A percentile compares a stretch with the other conserved stretches of the same genome.
These are phyloP conservation scores for Herpetospermum pedunculosum DNA, from an alignment of 306 rosid genomes.

Conservation along the genomic window DNA sequence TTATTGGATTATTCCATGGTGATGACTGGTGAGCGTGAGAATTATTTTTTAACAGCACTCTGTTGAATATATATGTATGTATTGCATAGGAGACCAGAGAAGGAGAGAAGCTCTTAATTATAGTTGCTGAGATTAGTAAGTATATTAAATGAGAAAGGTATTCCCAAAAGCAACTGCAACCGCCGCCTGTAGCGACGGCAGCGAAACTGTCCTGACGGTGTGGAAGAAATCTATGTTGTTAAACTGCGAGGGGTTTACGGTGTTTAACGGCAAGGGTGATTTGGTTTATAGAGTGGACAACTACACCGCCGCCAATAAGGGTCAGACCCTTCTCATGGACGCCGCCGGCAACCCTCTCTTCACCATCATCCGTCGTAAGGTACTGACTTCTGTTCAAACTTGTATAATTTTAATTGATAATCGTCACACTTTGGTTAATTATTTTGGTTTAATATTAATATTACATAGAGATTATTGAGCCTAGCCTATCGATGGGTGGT, in stretches of 20 bases:
- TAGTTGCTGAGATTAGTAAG: no score
- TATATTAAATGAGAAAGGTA: conserved; percentile 55
- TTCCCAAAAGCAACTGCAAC: conserved; percentile 32
- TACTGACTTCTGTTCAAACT: no score
- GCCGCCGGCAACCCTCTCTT: conserved; percentile 52
- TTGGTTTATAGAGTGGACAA: conserved; percentile 57
- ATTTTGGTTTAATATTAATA: no score
- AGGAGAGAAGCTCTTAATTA: no score
- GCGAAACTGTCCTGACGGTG: conserved; percentile 34
- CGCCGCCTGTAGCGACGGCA: neutral
- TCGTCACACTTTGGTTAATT: no score
- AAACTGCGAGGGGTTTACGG: conserved; percentile 72
- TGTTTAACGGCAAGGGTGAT: conserved; percentile 42
- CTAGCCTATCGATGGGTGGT: conserved; percentile 54
- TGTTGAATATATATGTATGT: no score
- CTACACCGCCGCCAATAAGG: conserved; percentile 36
- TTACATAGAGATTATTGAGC: conserved; percentile 53
- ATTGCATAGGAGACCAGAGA: no score
- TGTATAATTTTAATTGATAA: no score
- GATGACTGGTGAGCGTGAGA: no score
- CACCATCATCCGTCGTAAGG: conserved; percentile 73
- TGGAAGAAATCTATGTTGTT: conserved; percentile 71
- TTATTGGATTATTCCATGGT: neutral
- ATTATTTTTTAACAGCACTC: neutral
- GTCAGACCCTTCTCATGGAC: conserved; percentile 67